Evolutionary conservation across 352 stramenopile species (phyloP), one percentile per base, ranked within the genome.

Genomic region (Globisporangium sylvaticum): DNA sequence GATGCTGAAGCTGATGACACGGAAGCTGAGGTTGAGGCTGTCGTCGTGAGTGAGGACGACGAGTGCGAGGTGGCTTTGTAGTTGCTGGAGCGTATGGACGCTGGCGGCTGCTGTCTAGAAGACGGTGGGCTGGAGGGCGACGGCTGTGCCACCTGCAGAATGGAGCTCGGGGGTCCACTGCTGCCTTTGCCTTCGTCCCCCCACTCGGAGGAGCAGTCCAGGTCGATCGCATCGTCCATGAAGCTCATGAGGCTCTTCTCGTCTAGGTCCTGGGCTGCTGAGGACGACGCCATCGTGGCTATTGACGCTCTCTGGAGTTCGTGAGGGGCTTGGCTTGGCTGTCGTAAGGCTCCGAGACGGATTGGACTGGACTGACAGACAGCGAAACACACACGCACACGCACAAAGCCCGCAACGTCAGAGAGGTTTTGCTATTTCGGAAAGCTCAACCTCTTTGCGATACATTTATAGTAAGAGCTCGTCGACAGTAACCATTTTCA

Each of bases 181-280:
- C 57, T 34, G 22, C 31, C 22, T 9, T 4, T 12, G 37, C 12
- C 37, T 20, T 34, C 12, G 10, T 50, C 42, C 42, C 58, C 10
- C 58, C 27, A 54, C 39, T 67, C 62, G 18, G 60, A 20, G 18
- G 60, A 20, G 5, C 27, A 54, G 42, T 62, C 62, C 37, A 67
- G 15, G 1, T 67, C 25, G 37, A 25, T 44, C 29, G 31, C 63
- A n/a, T 55, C 15, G 25, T 64, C 63, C 14, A 64, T 20, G 42
- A 64, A 58, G 55, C 34, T 24, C 50, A 54, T 34, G 32, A 52
- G 29, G 25, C 27, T 65, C 65, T 65, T 65, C 37, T 65, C 65
- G 24, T 65, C 27, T 25, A 63, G 29, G 20, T 57, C 57, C 18
- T 69, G 44, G 14, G 39, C 57, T 29, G 55, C 4, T 34, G 22